Evolutionary conservation across 2,329 filamentous ascomycete genomes (phyloP).

Genomic region (Fusarium piperis): DNA sequence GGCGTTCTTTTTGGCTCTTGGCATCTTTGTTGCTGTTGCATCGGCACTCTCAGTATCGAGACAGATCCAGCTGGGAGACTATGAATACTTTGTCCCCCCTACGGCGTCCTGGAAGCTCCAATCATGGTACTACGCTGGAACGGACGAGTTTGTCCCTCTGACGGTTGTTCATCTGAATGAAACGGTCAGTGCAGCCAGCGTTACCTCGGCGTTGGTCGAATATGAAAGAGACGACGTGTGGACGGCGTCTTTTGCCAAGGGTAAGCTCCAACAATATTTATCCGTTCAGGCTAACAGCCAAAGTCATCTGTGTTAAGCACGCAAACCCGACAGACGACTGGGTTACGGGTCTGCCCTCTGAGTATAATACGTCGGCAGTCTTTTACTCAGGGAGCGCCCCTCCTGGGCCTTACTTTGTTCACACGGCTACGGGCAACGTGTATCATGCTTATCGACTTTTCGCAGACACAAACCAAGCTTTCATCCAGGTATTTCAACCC

Average conservation of each 20-base stretch:
- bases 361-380: background rate
- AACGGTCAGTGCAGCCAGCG: background rate
- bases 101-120: slow-evolving; percentile 6
- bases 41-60: slow-evolving; percentile 15
- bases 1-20: background rate
- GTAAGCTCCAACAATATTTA: background rate
- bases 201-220: background rate
- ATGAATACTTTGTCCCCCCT: slow-evolving; percentile 24
- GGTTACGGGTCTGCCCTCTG: background rate
- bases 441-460: slow-evolving; percentile 10
- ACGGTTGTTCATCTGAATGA: background rate
- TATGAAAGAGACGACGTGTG: slow-evolving; percentile 23
- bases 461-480: slow-evolving; percentile 12
- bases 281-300: background rate
- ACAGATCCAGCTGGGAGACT: slow-evolving; percentile 13
- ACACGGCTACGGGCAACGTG: background rate
- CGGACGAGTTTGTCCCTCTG: slow-evolving; percentile 5
- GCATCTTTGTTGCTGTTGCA: background rate
- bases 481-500: background rate
- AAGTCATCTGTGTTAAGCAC: slow-evolving; percentile 1
- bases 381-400: background rate
- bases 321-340: background rate
- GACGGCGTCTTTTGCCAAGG: background rate
- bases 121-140: background rate
- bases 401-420: slow-evolving; percentile 14